Evolutionary conservation across 805 yeast genomes (phyloP).

Genomic region (Candida maesae): DNA sequence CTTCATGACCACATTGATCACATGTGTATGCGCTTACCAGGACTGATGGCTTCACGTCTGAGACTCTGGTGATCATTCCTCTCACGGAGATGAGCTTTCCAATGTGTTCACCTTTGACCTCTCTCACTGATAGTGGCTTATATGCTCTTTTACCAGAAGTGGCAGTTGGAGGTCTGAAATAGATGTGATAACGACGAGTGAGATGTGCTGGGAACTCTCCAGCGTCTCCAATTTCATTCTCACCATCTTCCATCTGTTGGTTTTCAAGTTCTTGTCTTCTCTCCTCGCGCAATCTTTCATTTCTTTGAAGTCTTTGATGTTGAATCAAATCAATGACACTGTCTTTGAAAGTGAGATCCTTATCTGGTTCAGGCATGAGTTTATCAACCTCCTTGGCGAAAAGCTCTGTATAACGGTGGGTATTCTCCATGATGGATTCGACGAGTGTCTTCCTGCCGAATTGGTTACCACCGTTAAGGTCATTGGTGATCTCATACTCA

Average conservation of each 20-base stretch:
- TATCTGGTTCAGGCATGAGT: conserved; percentile 83
- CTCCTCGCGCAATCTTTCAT: conserved; percentile 67
- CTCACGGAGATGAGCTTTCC: conserved; percentile 88
- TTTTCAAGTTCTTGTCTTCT: conserved; percentile 56
- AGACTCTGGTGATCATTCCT: conserved; percentile 92
- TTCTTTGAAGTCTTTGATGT: conserved; percentile 84
- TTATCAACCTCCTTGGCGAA: conserved; percentile 74
- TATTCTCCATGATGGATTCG: conserved; percentile 62
- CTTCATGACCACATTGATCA: conserved; percentile 95
- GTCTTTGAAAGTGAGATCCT: conserved; percentile 72
- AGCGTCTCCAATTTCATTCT: conserved; percentile 27
- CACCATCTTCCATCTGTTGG: conserved; percentile 31
- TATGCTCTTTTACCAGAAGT: conserved; percentile 24
- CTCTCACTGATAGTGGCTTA: conserved; percentile 82
- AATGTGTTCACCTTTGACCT: conserved; percentile 74
- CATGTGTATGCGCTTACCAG: conserved; percentile 94
- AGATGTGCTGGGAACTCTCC: conserved; percentile 76
- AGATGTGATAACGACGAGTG: conserved; percentile 81
- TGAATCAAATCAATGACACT: conserved; percentile 91
- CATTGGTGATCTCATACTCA: conserved; percentile 53
- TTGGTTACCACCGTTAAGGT: conserved; percentile 24
- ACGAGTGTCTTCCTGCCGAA: conserved; percentile 39
- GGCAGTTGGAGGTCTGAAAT: conserved; percentile 74
- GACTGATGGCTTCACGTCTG: conserved; percentile 93
- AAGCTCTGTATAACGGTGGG: conserved; percentile 75